Evolutionary conservation across 495 filamentous ascomycete genomes (phyloP), one percentile per base, ranked within the genome.

Genomic region (Aspergillus steynii): DNA sequence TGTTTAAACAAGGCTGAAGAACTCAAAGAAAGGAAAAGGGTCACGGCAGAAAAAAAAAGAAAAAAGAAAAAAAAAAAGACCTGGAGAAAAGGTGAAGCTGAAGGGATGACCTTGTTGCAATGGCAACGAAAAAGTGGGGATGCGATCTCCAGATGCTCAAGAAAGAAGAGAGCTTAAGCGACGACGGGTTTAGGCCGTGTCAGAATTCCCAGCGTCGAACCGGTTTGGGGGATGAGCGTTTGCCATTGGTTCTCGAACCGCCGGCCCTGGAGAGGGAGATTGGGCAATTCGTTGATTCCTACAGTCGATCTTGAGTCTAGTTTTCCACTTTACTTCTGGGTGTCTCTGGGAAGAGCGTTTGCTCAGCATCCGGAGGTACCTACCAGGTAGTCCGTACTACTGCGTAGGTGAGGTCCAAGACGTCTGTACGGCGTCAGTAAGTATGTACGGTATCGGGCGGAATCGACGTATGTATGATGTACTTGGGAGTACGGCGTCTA

Each of bases 31-130:
- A 58, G 71, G 55, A 55, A 59, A 53, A 61, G 60, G 48, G 31
- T 32, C 4, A 32, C 31, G 49, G 49, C 55, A 61, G 67, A 71
- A 71, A 75, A 61, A 63, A 55, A 63, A 14, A 60, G 53, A 66
- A 53, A 61, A 58, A 63, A 59, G 65, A 59, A 66, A 70, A 60
- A 49, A 66, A 71, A 73, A 77, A 64, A 63, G 56, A 66, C 47
- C 56, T 66, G 70, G 71, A 74, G 71, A 77, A 42, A 42, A 76
- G 70, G 72, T 79, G 77, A 80, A 78, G 77, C 77, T 80, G 77
- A 78, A 80, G 75, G 75, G 75, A 77, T 77, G 74, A 67, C 65
- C 74, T 75, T 80, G 77, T 80, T 80, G 77, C 77, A 79, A 80
- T 78, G 77, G 77, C 77, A 80, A 80, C 77, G 77, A 68, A 71